These are phyloP conservation scores for Heliamphora exappendiculata DNA, from an alignment of 148 eudicot species.

Conservation along the genomic window DNA sequence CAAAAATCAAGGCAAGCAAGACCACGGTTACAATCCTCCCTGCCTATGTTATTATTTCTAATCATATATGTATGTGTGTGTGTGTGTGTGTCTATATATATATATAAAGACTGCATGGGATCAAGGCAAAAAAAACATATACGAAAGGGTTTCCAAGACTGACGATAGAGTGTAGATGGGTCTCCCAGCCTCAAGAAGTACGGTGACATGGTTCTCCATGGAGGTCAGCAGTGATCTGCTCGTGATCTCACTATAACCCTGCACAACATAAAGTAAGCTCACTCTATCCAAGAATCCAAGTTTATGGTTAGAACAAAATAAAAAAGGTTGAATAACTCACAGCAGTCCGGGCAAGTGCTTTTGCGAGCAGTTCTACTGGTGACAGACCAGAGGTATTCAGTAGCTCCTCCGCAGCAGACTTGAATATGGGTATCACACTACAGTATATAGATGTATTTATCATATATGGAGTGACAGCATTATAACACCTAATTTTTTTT, in stretches of 20 bases:
- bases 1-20: not conserved
- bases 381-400: slow-evolving; percentile 59
- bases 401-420: slow-evolving; percentile 86
- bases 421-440: slow-evolving; percentile 87
- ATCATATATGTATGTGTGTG: too few species aligned
- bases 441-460: slow-evolving; percentile 6
- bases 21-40: not conserved
- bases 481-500: too few species aligned
- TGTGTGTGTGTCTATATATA: too few species aligned
- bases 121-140: not conserved
- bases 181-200: slow-evolving; percentile 63
- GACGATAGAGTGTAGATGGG: slow-evolving; percentile 74
- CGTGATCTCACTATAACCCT: slow-evolving; percentile 93
- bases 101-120: not conserved
- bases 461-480: not conserved
- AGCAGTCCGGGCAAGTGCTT: slow-evolving; percentile 85
- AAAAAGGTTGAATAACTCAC: slow-evolving; percentile 33
- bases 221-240: slow-evolving; percentile 77
- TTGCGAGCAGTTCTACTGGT: slow-evolving; percentile 73
- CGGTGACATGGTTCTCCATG: slow-evolving; percentile 68
- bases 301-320: not conserved
- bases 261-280: slow-evolving; percentile 15
- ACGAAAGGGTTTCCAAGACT: slow-evolving; percentile 23
- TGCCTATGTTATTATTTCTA: not conserved
- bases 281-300: not conserved